Evolutionary conservation across 768 basidiomycete genomes (phyloP), one percentile per base, ranked within the genome.

Genomic region (Ephemerocybe angulata): DNA sequence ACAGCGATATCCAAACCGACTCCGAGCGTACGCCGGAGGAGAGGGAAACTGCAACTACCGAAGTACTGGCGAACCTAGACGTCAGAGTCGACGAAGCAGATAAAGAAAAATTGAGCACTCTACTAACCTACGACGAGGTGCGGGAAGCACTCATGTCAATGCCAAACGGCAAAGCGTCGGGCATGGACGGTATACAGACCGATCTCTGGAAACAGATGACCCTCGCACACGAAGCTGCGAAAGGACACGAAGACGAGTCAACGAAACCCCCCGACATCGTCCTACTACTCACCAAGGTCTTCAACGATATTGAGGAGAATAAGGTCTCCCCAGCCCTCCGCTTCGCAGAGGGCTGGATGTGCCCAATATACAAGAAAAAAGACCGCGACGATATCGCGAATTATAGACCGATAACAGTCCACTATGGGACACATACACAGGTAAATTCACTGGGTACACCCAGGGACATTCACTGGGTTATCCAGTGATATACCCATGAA

Each of bases 301-400:
- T 49, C 41, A 62, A 64, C n/a, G 65, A 76, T 35, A 74, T 76
- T 0, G 52, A 69, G 50, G 0, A 13, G 1, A 3, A 70, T 49
- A 68, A 73, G 0, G 6, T 67, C 0, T 41, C 2, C 1, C 1
- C 17, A 1, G 1, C 4, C 0, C 58, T 65, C 0, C 3, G 11
- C 0, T 78, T 74, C 50, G 24, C 65, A 0, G 48, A 63, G 4
- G 76, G 76, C 0, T 70, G n/a, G n/a, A n/a, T n/a, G n/a, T n/a
- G 72, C 64, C 74, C 72, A 0, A 44, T 79, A 0, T 78, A 73
- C 52, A 80, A 80, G 41, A 78, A 78, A 35, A 70, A 67, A 17
- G 69, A 73, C 13, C 44, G 37, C 5, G 49, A 29, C 0, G 57
- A 69, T 0, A 72, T 75, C 1, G 63, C 37, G 27, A 73, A 70